Evolutionary conservation across 108 stramenopile species (phyloP), one percentile per base, ranked within the genome.

Genomic region (Cylindrotheca closterium): DNA sequence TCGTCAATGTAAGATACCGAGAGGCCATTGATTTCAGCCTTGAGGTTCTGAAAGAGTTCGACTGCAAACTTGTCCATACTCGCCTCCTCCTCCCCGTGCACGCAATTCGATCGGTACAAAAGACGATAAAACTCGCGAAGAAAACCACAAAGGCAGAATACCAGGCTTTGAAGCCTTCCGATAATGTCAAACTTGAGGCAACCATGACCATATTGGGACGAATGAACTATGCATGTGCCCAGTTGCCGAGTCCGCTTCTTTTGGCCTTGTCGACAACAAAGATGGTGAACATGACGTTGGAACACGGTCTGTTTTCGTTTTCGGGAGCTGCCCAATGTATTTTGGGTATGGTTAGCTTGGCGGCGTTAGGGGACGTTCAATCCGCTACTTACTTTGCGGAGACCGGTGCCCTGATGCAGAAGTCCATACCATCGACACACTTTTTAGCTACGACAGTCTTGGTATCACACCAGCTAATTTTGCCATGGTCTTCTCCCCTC

Each of bases 31-130:
- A 47, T 3, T 26, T 62, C 24, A 48, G 47, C 15, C 47, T 62
- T 25, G 60, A 47, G 8, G 60, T 49, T 25, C 47, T 62, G 47
- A 17, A 49, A 18, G 33, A 62, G 27, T 21, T 62, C 15, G 60
- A 47, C 48, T 10, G 7, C 37, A 42, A 7, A 7, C n/a, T n/a
- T n/a, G 10, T 15, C 15, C 15, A 7, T 15, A 42, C 7, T 15
- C 37, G 10, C 37, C 7, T 42, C 15, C 7, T 15, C 7, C 10
- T 42, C 15, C 37, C 37, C 7, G 10, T 15, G 37, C 7, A 15
- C 7, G 37, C 37, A 42, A 42, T 42, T 10, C 15, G 37, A 10
- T 42, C 10, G 7, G 7, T 42, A 7, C 37, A 10, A 15, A 7
- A 15, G 10, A 42, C 37, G 15, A 15, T 42, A 10, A 42, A 42